A percentile compares a stretch with the other conserved stretches of the same genome.
These are phyloP conservation scores for Geosmithia flava DNA, from an alignment of 2,329 filamentous ascomycete species.

Conservation along the genomic window DNA sequence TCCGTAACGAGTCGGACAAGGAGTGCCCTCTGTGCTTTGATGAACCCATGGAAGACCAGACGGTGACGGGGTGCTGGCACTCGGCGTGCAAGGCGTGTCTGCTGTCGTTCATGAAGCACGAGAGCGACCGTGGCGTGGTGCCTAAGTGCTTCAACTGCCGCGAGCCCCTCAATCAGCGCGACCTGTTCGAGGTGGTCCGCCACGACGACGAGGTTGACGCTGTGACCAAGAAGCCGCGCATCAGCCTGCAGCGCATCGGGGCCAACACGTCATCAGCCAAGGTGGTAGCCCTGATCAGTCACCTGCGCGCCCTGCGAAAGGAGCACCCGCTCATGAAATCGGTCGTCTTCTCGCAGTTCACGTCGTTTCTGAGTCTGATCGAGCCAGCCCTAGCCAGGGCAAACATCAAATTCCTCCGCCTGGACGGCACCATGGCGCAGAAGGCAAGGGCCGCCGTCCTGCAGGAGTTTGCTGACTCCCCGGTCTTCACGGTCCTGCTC, in stretches of 20 bases:
- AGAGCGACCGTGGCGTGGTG: conserved; percentile 61
- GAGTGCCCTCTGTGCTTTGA: conserved; percentile 94
- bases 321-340: conserved; percentile 64
- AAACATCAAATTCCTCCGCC: conserved; percentile 69
- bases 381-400: conserved; percentile 63
- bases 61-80: conserved; percentile 95
- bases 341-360: conserved; percentile 95
- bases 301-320: conserved; percentile 57
- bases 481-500: conserved; percentile 61
- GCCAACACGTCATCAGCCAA: conserved; percentile 72
- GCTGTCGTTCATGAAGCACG: conserved; percentile 80
- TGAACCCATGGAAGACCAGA: conserved; percentile 89
- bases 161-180: conserved; percentile 65
- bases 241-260: conserved; percentile 48
- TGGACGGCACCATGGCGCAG: conserved; percentile 85
- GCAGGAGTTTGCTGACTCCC: conserved; percentile 48
- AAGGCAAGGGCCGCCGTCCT: conserved; percentile 73
- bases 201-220: conserved; percentile 51
- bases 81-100: conserved; percentile 91
- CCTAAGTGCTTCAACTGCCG: conserved; percentile 88
- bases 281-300: conserved; percentile 64
- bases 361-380: conserved; percentile 86
- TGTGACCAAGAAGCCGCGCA: conserved; percentile 31
- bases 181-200: conserved; percentile 85
- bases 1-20: conserved; percentile 74